These are phyloP conservation scores for Wickerhamomyces strasburgensis DNA, from an alignment of 805 yeast species.

Conservation along the genomic window DNA sequence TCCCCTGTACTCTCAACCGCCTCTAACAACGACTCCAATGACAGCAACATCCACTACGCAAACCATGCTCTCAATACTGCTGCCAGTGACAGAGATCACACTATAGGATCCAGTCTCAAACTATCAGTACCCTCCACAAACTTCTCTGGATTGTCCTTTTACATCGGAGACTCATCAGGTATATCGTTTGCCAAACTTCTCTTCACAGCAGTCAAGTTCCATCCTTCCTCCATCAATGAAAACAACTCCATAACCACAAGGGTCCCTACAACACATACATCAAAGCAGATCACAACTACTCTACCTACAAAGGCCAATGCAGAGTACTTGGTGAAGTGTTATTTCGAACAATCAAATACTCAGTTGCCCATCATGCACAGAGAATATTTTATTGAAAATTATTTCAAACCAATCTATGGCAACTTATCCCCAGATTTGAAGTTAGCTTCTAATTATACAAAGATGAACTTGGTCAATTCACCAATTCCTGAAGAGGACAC, in stretches of 20 bases:
- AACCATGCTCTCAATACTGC: background rate
- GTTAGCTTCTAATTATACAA: constrained; percentile 54
- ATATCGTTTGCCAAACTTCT: constrained; percentile 73
- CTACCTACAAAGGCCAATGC: constrained; percentile 70
- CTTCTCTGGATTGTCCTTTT: constrained; percentile 24
- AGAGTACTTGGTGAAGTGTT: constrained; percentile 54
- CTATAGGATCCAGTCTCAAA: constrained; percentile 22
- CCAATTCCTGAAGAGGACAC: constrained; percentile 31
- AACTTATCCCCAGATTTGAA: constrained; percentile 45
- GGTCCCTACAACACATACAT: constrained; percentile 19
- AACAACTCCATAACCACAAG: constrained; percentile 25
- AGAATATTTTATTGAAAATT: constrained; percentile 60
- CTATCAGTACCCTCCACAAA: constrained; percentile 14
- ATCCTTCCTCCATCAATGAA: constrained; percentile 29
- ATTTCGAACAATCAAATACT: constrained; percentile 75
- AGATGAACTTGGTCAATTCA: constrained; percentile 35
- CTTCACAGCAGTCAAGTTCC: constrained; percentile 69
- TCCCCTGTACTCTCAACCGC: no score
- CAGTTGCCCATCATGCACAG: constrained; percentile 83
- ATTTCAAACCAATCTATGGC: constrained; percentile 81
- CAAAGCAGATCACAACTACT: constrained; percentile 34
- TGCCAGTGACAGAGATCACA: constrained; percentile 8
- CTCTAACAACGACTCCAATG: constrained; percentile 6
- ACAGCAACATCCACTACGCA: background rate
- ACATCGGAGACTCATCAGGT: constrained; percentile 50